Conservation (phyloP, 768 basidiomycete genomes). For the Termitomyces sp. region DNA sequence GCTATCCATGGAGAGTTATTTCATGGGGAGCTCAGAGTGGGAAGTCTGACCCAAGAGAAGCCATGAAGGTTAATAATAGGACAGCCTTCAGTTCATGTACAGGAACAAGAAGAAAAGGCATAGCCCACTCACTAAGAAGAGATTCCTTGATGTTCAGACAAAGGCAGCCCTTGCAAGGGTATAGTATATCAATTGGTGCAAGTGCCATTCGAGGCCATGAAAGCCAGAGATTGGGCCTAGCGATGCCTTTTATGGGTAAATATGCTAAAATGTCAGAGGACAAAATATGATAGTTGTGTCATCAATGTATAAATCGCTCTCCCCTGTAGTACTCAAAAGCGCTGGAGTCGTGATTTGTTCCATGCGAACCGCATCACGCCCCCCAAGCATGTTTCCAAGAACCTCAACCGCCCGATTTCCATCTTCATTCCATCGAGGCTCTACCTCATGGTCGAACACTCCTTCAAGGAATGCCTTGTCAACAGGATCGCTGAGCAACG, state of each 20-base stretch:
- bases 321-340: constrained; percentile 4
- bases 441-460: constrained; percentile 11
- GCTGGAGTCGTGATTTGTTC: constrained; percentile 7
- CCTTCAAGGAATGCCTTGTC: constrained; percentile 1
- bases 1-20: too few relatives aligned
- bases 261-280: constrained; percentile 1
- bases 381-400: constrained; percentile 13
- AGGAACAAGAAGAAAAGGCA: too few relatives aligned
- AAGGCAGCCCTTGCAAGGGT: too few relatives aligned
- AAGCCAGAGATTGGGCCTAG: too few relatives aligned
- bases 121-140: too few relatives aligned
- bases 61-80: too few relatives aligned
- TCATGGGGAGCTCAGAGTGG: too few relatives aligned
- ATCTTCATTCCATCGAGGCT: constrained; percentile 9
- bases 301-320: constrained; percentile 12
- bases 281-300: constrained; percentile 11
- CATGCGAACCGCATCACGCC: constrained; percentile 8
- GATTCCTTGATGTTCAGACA: too few relatives aligned
- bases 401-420: constrained; percentile 13
- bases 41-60: too few relatives aligned
- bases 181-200: too few relatives aligned
- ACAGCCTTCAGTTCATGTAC: too few relatives aligned
- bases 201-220: too few relatives aligned
- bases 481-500: constrained; percentile 7
- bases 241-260: not conserved